Evolutionary conservation across 208 protist genomes (phyloP), one percentile per base, ranked within the genome.

Genomic region (Trypanosoma melophagium): DNA sequence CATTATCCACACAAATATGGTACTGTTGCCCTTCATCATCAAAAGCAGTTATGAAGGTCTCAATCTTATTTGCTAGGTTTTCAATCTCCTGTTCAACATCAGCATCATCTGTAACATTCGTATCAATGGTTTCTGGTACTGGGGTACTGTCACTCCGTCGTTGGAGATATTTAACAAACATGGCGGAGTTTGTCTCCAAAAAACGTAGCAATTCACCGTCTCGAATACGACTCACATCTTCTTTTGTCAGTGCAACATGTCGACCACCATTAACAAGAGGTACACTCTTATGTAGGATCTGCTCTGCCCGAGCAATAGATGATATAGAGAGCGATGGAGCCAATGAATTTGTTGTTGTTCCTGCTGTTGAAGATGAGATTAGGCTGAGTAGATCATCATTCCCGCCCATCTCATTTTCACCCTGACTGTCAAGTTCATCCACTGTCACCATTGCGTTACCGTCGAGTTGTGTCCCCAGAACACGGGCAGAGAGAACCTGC

Each of bases 11-110:
- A 19, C 71, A 74, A 57, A 95, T 92, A 3, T 77, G 66, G 65
- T 95, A 95, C 56, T 68, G 77, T 17, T 79, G 57, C 0, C 90
- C 90, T 13, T 93, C 86, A 53, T 84, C 74, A 73, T 95, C 90
- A n/a, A 92, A 84, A 0, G 80, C 90, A 0, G 86, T 95, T 52
- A 95, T 92, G 53, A 93, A 95, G 0, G 87, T 89, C 35, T 84
- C 76, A 60, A 92, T 92, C 24, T 83, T 80, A 1, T 54, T 25
- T 49, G 85, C 81, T 25, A 92, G 62, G 7, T 71, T 69, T 0
- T 42, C 52, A 38, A 90, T 87, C 21, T 83, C 74, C 1, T 65
- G 62, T 55, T 89, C 80, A 22, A 92, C 56, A 17, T 87, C 74
- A n/a, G 35, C 28, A 1, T 19, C 9, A 16, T 62, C 24, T 16